Evolutionary conservation across 495 filamentous ascomycete species (phyloP).

Genomic region (Aspergillus bridgeri): DNA sequence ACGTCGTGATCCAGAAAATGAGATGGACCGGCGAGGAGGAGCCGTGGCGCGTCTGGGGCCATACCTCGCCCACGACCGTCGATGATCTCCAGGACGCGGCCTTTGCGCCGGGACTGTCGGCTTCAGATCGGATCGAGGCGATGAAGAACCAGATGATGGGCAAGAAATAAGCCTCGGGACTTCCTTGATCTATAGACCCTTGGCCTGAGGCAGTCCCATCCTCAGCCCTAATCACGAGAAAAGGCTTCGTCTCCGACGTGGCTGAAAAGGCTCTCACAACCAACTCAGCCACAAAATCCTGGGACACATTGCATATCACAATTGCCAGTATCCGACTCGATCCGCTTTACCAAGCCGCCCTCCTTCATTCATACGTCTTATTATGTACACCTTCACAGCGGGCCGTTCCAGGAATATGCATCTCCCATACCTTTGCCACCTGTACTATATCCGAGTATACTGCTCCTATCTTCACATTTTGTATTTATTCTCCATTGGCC

Average conservation of each 20-base stretch:
- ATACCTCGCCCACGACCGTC: constrained; percentile 54
- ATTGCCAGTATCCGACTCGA: neutral
- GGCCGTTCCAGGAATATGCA: neutral
- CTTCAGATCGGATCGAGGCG: constrained; percentile 32
- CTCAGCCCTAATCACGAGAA: no score
- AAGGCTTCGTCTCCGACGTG: no score
- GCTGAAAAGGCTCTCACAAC: neutral
- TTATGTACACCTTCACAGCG: constrained; percentile 4
- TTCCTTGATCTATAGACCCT: neutral
- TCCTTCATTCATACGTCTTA: neutral
- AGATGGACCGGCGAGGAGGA: constrained; percentile 53
- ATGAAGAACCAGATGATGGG: constrained; percentile 28
- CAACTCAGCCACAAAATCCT: neutral
- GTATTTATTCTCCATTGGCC: constrained; percentile 16
- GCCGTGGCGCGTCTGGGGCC: constrained; percentile 78
- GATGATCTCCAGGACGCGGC: constrained; percentile 40
- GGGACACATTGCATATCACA: neutral
- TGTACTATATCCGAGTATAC: constrained; percentile 20
- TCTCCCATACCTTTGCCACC: constrained; percentile 1
- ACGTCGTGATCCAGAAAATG: constrained; percentile 69
- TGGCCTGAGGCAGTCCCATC: neutral
- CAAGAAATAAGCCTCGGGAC: constrained; percentile 18
- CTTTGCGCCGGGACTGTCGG: constrained; percentile 31
- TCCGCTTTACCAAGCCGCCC: neutral
- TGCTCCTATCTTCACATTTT: constrained; percentile 2